Base-by-base conservation (phyloP, 2,329 filamentous ascomycete genomes). In the Fusarium subtropicale region DNA sequence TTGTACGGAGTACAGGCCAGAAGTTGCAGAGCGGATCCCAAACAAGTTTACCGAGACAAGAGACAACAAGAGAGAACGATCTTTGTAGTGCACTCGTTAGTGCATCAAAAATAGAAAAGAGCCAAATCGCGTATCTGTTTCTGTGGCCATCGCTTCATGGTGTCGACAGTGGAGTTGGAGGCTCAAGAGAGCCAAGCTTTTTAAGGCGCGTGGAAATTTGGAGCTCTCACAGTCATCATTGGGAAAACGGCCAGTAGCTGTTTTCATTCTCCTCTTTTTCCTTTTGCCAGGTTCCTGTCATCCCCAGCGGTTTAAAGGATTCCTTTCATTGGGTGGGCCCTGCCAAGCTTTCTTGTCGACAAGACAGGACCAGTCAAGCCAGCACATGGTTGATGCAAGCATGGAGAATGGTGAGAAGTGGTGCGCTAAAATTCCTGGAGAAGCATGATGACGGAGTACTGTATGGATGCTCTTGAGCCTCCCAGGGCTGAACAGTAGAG, bases 311-410 rank as follows among this genome's bases (percentile, higher is more conserved):
- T 36, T 56, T 41, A 69, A 53, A 64, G 63, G 66, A 41, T 48
- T 53, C 20, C 11, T 50, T 28, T 18, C 20, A 53, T 51, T 42
- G 54, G 46, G 69, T 39, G 57, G 64, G 55, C 67, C 55, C 50
- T 69, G 71, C 71, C 67, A 71, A 67, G 69, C 56, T 54, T 63
- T 59, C 54, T 53, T 53, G 41, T 65, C 33, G 50, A 57, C 56
- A 50, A 38, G 20, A 59, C 55, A 70, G 56, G 63, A 46, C 70
- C 71, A 74, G 72, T 73, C 55, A 54, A 68, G 41, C 24, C 33
- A 64, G 60, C 72, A 74, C 71, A 73, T 73, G 72, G 56, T 56
- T 59, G 51, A 41, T 58, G 65, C 61, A 68, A 61, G 57, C 45
- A 64, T 62, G 68, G 57, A 51, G 66, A 69, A 55, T 58, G 61